Evolutionary conservation across 352 stramenopile genomes (phyloP).

Genomic region (Pythium rhizo-oryzae): DNA sequence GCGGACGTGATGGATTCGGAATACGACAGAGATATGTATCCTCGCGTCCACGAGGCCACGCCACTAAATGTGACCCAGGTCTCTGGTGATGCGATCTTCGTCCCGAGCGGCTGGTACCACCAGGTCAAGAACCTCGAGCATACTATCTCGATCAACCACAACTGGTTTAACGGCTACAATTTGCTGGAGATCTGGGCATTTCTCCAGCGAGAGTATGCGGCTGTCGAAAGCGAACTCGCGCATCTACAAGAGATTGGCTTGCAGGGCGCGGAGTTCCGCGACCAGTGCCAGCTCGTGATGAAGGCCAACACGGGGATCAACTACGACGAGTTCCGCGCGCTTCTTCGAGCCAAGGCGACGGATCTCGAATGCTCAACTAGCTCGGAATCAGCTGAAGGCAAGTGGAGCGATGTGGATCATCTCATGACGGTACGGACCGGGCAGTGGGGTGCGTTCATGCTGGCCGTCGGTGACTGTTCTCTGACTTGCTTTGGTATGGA

Average conservation of each 20-base stretch:
- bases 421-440: conserved; percentile 9
- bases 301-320: conserved; percentile 80
- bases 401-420: neutral
- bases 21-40: conserved; percentile 59
- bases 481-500: neutral
- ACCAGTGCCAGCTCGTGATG: conserved; percentile 81
- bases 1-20: conserved; percentile 48
- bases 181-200: conserved; percentile 65
- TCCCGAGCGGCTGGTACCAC: conserved; percentile 97
- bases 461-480: too few relatives aligned
- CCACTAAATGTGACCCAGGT: conserved; percentile 63
- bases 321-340: conserved; percentile 60
- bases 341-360: conserved; percentile 53
- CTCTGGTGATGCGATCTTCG: conserved; percentile 91
- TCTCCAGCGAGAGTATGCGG: conserved; percentile 62
- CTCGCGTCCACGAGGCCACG: conserved; percentile 48
- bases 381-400: neutral
- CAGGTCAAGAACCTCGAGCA: conserved; percentile 93
- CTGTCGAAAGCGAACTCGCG: conserved; percentile 62
- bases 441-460: too few relatives aligned
- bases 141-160: conserved; percentile 97
- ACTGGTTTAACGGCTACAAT: conserved; percentile 95
- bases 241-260: conserved; percentile 71
- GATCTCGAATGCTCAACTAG: conserved; percentile 28
- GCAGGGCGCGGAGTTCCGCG: conserved; percentile 47